Conservation (phyloP, 805 yeast species). For the Cyberlindnera americana region DNA sequence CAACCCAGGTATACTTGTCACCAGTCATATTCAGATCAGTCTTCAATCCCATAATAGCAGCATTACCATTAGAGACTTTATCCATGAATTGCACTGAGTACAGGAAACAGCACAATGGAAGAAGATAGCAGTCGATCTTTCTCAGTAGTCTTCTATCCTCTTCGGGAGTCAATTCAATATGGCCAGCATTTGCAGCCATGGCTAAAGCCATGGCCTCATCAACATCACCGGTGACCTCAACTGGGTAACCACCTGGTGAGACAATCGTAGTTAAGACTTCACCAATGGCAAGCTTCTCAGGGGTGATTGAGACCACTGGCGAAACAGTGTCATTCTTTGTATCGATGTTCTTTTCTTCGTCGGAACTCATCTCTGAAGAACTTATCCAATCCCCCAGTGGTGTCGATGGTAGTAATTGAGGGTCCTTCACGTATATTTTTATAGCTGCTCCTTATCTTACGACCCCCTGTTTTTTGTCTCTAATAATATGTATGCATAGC, state of each 20-base stretch:
- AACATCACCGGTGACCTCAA: constrained; percentile 2
- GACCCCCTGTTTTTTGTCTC: too few species aligned
- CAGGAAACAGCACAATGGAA: constrained; percentile 7
- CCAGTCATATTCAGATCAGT: constrained; percentile 44
- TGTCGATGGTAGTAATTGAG: too few species aligned
- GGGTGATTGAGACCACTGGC: background rate
- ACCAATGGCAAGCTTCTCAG: background rate
- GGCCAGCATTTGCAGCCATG: constrained; percentile 4
- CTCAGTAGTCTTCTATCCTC: constrained; percentile 5
- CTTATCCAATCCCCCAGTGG: too few species aligned
- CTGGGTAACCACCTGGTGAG: constrained; percentile 1
- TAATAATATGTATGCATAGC: too few species aligned
- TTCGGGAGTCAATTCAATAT: constrained; percentile 7
- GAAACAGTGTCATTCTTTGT: background rate
- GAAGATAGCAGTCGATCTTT: constrained; percentile 9
- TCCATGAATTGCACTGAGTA: constrained; percentile 10
- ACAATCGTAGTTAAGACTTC: constrained; percentile 3
- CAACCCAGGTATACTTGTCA: constrained; percentile 46
- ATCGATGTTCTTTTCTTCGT: background rate
- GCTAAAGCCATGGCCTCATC: constrained; percentile 2
- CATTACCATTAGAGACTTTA: constrained; percentile 27
- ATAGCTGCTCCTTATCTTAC: too few species aligned
- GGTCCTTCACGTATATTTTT: too few species aligned
- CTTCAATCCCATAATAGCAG: constrained; percentile 49
- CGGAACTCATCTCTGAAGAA: constrained; percentile 17